Base-by-base conservation (phyloP, 2,329 filamentous ascomycete species). In the Paecilomyces dactylethromorphus region DNA sequence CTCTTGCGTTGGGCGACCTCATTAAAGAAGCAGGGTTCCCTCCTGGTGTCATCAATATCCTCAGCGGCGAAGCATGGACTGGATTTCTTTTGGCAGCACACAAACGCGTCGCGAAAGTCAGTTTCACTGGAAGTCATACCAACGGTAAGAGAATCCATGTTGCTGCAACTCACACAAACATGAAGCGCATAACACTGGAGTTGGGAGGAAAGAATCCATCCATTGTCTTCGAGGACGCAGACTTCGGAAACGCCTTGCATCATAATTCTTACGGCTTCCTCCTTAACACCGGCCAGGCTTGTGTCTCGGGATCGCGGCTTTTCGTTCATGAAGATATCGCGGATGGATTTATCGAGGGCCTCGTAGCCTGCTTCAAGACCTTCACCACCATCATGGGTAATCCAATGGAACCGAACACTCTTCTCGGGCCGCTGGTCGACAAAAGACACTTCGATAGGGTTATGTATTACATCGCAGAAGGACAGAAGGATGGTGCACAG, bases 191-290 rank as follows among this genome's bases (percentile, higher is more conserved):
- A 3, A 77, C 73, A 0, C 71, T 79, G 12, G 77, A 79, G 60
- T 68, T 78, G 1, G 77, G 77, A 18, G 78, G 78, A 15, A 79
- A 80, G 62, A 73, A 69, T 8, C 77, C 78, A 0, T 72, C 73
- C 1, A 67, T 79, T 4, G 69, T 79, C 6, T 79, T 80, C 59
- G 74, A 78, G 32, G 78, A 79, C 62, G 68, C 65, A 15, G 71
- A 79, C 61, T 65, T 80, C 10, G 74, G 78, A 3, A 76, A 78
- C 21, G 75, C 74, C 0, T 45, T 45, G 69, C 75, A 5, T 65
- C 69, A 6, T 71, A 69, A 71, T 70, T 65, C 10, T 66, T 67
- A 72, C 51, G 70, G 67, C 32, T 74, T 74, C 62, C 72, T 69
- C 1, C 67, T 67, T 33, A 73, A 74, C 58, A 73, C 73, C 1